Base-by-base conservation (phyloP, 108 stramenopile species). In the Stephanodiscus triporus region DNA sequence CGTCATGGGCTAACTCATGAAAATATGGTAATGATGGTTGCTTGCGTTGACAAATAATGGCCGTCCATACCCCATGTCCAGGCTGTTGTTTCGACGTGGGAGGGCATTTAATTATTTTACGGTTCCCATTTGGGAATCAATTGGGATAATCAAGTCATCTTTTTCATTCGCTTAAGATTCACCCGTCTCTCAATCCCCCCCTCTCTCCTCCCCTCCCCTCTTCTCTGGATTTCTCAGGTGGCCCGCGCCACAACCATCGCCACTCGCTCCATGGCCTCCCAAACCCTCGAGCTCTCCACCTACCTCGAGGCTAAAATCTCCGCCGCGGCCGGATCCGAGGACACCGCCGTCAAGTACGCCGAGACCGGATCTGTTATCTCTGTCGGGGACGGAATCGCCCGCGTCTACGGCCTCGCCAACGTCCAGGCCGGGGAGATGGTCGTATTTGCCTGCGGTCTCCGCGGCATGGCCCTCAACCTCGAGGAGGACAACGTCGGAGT, bases 401-500 rank as follows among this genome's bases (percentile, higher is more conserved):
- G 98, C 82, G 98, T 99, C 23, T 99, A 98, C 87, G 99, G 99
- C 73, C 92, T 99, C 62, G 95, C 97, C 91, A 97, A 97, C 76
- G 97, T 99, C 86, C 99, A 99, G 84, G 99, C 99, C 70, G 99
- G 99, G 82, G 99, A 99, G 97, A 98, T 99, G 97, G 95, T 97
- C 82, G 96, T 97, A 75, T 98, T 98, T 65, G 83, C 95, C 88
- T 89, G 88, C 79, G 97, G 96, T 57, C 89, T 97, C 58, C 90
- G 95, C 51, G 98, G 99, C 70, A 99, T 98, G 99, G 99, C 99
- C 50, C 95, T 99, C 77, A 99, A 99, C 97, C 89, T 99, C 78
- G 99, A 99, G 86, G 97, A 99, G 81, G 95, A 95, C 93, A 98
- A 98, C 77, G 99, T 99, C 36, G 99, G 99, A 86, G 99, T 99